phyloP scores from a whole-genome alignment of 2,329 filamentous ascomycete genomes.

The Fusarium tjaetaba region DNA sequence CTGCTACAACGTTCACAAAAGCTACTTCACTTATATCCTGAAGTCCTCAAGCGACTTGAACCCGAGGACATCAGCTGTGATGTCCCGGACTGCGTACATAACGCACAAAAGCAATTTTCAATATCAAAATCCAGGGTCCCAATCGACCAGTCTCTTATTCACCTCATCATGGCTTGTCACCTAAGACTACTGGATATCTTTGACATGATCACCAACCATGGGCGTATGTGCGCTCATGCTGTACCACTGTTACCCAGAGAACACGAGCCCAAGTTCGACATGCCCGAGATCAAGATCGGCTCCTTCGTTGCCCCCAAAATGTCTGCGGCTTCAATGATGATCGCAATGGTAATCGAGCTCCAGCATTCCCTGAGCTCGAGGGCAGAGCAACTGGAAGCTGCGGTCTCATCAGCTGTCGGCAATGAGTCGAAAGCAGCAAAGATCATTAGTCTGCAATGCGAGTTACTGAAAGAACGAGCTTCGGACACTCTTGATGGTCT shows the following conservation, averaged over 20 bases:
- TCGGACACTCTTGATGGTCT: slow-evolving; percentile 32
- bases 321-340: slow-evolving; percentile 48
- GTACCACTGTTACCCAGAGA: slow-evolving; percentile 41
- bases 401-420: slow-evolving; percentile 5
- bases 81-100: slow-evolving; percentile 50
- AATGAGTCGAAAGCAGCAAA: slow-evolving; percentile 31
- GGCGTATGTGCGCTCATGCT: slow-evolving; percentile 47
- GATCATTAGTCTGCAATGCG: slow-evolving; percentile 43
- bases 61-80: slow-evolving; percentile 38
- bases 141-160: slow-evolving; percentile 50
- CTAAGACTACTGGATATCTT: slow-evolving; percentile 50
- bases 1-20: slow-evolving; percentile 49
- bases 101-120: slow-evolving; percentile 15
- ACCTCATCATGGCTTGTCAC: slow-evolving; percentile 52
- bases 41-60: slow-evolving; percentile 32
- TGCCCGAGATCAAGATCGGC: slow-evolving; percentile 55
- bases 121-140: slow-evolving; percentile 8
- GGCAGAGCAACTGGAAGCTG: slow-evolving; percentile 19
- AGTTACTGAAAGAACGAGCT: slow-evolving; percentile 37
- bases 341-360: slow-evolving; percentile 47
- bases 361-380: slow-evolving; percentile 38
- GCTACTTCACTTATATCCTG: slow-evolving; percentile 50
- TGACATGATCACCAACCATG: slow-evolving; percentile 47
- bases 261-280: slow-evolving; percentile 47
- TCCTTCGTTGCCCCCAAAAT: slow-evolving; percentile 49